A percentile compares a stretch with the other conserved stretches of the same genome.
Conservation (phyloP, 192 early-diverging fungal species). For the Podila verticillata region DNA sequence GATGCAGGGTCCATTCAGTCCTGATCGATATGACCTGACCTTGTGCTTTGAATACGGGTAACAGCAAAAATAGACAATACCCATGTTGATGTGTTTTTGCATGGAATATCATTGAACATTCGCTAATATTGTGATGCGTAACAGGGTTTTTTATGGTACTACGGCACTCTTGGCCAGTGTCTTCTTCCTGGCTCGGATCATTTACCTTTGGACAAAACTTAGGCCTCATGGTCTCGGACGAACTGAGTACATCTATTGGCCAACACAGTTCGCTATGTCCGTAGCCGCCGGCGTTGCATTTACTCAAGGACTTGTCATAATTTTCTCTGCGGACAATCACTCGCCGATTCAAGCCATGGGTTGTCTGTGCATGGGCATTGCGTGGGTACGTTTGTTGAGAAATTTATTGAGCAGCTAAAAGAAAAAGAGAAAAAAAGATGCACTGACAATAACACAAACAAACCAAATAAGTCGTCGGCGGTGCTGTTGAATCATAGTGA, state of each 20-base stretch:
- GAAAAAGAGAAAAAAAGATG: too few relatives aligned
- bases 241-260: conserved; percentile 39
- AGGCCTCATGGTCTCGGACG: conserved; percentile 17
- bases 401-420: too few relatives aligned
- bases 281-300: conserved; percentile 4
- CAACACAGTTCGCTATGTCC: conserved; percentile 24
- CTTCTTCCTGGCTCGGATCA: not conserved
- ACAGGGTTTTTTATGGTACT: conserved; percentile 21
- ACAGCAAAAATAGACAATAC: not conserved
- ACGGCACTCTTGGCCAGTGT: not conserved
- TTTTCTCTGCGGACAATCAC: not conserved
- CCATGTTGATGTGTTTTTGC: not conserved
- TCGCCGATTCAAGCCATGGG: not conserved
- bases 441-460: too few relatives aligned
- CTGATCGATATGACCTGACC: conserved; percentile 29
- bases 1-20: conserved; percentile 24
- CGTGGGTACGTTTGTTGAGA: conserved; percentile 16
- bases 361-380: conserved; percentile 7
- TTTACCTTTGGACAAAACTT: not conserved
- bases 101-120: not conserved
- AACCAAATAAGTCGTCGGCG: conserved; percentile 3
- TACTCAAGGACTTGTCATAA: not conserved
- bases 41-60: conserved; percentile 42
- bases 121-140: not conserved
- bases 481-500: conserved; percentile 11